A percentile compares a stretch with the other conserved stretches of the same genome.
phyloP scores from a whole-genome alignment of 768 basidiomycete species.

The Boletus bicolor region DNA sequence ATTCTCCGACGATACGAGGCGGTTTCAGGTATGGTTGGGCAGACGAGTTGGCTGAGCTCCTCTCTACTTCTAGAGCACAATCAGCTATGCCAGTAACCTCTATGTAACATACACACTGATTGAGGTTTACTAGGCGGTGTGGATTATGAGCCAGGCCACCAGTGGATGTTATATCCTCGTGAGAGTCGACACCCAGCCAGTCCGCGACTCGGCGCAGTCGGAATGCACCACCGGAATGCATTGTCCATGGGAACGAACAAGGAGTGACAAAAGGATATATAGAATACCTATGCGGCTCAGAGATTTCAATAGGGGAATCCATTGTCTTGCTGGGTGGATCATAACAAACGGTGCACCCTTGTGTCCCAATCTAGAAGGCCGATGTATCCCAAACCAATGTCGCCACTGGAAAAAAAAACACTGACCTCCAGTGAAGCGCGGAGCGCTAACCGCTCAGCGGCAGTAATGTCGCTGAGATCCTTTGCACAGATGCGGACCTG shows the following conservation, averaged over 20 bases:
- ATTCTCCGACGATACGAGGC: constrained; percentile 11
- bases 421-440: constrained; percentile 54
- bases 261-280: constrained; percentile 63
- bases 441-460: constrained; percentile 51
- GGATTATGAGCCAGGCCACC: constrained; percentile 39
- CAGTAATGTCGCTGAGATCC: constrained; percentile 34
- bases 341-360: constrained; percentile 26
- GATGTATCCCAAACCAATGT: constrained; percentile 8
- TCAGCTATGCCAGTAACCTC: constrained; percentile 6
- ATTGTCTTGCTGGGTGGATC: constrained; percentile 29
- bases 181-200: constrained; percentile 44
- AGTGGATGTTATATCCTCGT: constrained; percentile 35
- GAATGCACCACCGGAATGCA: constrained; percentile 44
- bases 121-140: constrained; percentile 32
- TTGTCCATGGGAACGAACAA: constrained; percentile 47
- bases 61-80: constrained; percentile 12
- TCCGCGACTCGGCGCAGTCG: constrained; percentile 61
- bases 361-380: constrained; percentile 14
- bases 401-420: neutral
- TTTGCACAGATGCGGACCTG: constrained; percentile 59
- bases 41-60: constrained; percentile 16
- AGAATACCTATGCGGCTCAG: constrained; percentile 48
- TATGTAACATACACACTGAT: constrained; percentile 32
- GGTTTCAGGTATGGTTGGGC: neutral
- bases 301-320: constrained; percentile 23